Base-by-base conservation (phyloP, 202 grass and related monocot genomes). In the Musa balbisiana region DNA sequence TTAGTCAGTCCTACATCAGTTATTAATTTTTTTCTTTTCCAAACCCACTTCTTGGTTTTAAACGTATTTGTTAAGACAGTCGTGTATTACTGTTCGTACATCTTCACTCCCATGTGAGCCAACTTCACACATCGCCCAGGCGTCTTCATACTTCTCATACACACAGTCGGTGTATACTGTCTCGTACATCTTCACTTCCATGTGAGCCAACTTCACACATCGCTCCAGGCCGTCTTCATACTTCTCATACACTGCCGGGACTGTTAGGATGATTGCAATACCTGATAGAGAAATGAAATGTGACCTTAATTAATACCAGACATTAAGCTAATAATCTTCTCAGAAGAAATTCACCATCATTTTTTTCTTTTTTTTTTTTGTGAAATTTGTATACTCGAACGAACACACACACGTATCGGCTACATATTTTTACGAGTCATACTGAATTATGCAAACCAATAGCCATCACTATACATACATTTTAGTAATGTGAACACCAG, bases 151-250 rank as follows among this genome's bases (percentile, higher is more conserved):
- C 55, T 82, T 93, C 71, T 81, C 55, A 74, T 97, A 97, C 60
- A 93, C 26, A 26, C 85, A 52, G 64, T 73, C 87, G 80, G 85
- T 81, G 64, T 92, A 96, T 11, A 87, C 67, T 71, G 78, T 29
- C 85, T 90, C 83, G 52, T 97, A 93, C 86, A 89, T 89, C 52
- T 82, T 84, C 59, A 97, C 72, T 73, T 93, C 89, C 24, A 68
- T 29, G 16, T 80, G 86, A 15, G 86, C 90, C 2, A 87, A 74
- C 27, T 78, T 80, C 29, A 72, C 53, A 59, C 88, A 85, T 23
- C 55, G 78, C 43, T 89, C 65, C 51, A 97, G 2, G 23, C 72
- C 78, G 49, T 84, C 77, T 80, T 82, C 53, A 64, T 92, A 93
- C 55, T 82, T 93, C 71, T 81, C 55, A 74, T 97, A 97, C 60